Evolutionary conservation across 345 rosid genomes (phyloP).

Genomic region (Cardamine resedifolia): DNA sequence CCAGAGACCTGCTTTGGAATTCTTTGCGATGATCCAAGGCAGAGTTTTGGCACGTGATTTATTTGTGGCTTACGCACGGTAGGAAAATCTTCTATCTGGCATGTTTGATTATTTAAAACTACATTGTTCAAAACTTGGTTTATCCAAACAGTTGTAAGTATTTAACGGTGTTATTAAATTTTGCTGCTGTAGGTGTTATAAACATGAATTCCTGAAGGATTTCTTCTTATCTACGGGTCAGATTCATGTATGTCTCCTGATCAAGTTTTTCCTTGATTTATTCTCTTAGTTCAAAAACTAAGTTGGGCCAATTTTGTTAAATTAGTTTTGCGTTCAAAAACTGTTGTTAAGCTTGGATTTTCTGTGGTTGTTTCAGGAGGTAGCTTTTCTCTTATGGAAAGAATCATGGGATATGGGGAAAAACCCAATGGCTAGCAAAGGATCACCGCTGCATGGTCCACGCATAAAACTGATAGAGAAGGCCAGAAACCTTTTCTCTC

Average conservation of each 20-base stretch:
- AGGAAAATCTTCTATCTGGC: constrained; percentile 6
- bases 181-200: constrained; percentile 62
- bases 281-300: constrained; percentile 13
- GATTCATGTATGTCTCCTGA: constrained; percentile 67
- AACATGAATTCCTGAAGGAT: constrained; percentile 90
- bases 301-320: constrained; percentile 1
- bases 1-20: constrained; percentile 85
- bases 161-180: not conserved
- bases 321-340: not conserved
- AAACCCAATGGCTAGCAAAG: constrained; percentile 97
- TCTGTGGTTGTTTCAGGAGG: constrained; percentile 55
- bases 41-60: constrained; percentile 83
- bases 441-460: constrained; percentile 95
- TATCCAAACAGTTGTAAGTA: not conserved
- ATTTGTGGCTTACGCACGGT: constrained; percentile 79
- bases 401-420: constrained; percentile 92
- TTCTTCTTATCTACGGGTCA: constrained; percentile 92
- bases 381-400: constrained; percentile 92
- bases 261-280: constrained; percentile 2
- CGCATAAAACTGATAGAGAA: constrained; percentile 89
- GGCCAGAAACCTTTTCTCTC: constrained; percentile 69
- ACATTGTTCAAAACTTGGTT: not conserved
- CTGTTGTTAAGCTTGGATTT: not conserved
- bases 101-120: not conserved
- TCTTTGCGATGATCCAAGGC: constrained; percentile 87